Evolutionary conservation across 352 stramenopile species (phyloP), one percentile per base, ranked within the genome.

Genomic region (Sclerospora graminicola): DNA sequence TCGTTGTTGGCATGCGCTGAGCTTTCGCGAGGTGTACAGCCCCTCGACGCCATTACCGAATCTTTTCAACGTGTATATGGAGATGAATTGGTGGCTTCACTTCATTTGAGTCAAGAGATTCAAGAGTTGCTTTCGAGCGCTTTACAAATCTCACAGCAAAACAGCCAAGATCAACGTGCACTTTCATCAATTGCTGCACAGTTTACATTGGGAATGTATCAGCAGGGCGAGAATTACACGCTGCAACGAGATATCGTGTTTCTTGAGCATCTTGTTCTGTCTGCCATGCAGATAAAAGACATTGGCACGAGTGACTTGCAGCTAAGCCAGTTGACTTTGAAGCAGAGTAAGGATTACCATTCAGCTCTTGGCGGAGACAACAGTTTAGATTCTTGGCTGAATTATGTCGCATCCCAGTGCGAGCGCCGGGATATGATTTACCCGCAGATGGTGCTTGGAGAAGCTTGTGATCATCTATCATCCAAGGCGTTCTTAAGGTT

Each of bases 11-110:
- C 75, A 4, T 72, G 63, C 0, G 60, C 69, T 2, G 78, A 90
- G 54, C 68, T 90, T 31, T 65, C 77, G 13, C 73, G 78, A 18
- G 68, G 70, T 34, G 46, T 79, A 4, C 28, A 51, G 9, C 57
- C 63, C 37, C 39, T 82, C 18, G 30, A 60, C 11, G 70, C 70
- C 8, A 73, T 83, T n/a, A 52, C 49, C 0, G 55, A 69, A 19
- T 67, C 75, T 15, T 87, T 90, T 38, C 63, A 63, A 41, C 66
- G 66, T 8, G 72, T 89, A 4, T 89, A 89, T 53, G 75, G 60
- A 1, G 61, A 69, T 8, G 62, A 68, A 9, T 38, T 83, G 34
- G 34, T 78, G 2, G 32, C 39, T 2, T 52, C 71, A 32, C 56
- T 84, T 28, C 54, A 68, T 11, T 27, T 86, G 8, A 69, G 72